Evolutionary conservation across 2,329 filamentous ascomycete genomes (phyloP), one percentile per base, ranked within the genome.

Genomic region (Fusarium tupiense): DNA sequence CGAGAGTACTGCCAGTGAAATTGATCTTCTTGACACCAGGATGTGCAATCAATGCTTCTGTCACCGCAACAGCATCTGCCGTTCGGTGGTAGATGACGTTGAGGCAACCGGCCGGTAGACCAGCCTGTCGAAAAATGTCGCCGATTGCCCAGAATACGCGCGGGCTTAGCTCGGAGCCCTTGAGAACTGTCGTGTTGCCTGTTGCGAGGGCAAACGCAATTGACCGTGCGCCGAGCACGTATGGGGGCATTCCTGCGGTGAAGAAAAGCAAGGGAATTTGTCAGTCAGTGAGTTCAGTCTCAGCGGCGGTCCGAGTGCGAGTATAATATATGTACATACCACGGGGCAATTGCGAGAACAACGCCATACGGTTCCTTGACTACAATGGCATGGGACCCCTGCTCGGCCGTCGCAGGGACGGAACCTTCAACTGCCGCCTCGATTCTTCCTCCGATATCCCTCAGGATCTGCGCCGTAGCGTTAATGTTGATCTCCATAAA

Each of bases 1-100:
- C 91, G 0, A 81, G 80, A 0, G 93, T 94, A 76, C 89, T 92
- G 40, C 94, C 94, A 0, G 94, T 97, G 82, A 96, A 97, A 83
- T 94, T 96, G 80, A 97, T 86, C 84, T 96, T 96, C 80, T 90
- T 91, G 64, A 96, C 84, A 0, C 85, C 84, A 0, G 88, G 88
- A 77, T 93, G 86, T 56, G 89, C 88, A 74, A 96, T 93, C 26
- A 96, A 82, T 3, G 88, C 84, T 40, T 86, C 87, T 0, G 93
- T 94, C 29, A 95, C 85, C 14, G 86, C 85, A 0, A 91, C 85
- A 0, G 93, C 94, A 76, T 93, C 89, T 63, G 90, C 86, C 54
- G 90, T 89, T 6, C 91, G 88, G 38, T 86, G 83, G 12, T 91
- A 91, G 29, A 97, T 83, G n/a, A 94, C 84, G 80, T 95, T 96